Base-by-base conservation (phyloP, 257 asterid genomes). In the Capsicum baccatum region DNA sequence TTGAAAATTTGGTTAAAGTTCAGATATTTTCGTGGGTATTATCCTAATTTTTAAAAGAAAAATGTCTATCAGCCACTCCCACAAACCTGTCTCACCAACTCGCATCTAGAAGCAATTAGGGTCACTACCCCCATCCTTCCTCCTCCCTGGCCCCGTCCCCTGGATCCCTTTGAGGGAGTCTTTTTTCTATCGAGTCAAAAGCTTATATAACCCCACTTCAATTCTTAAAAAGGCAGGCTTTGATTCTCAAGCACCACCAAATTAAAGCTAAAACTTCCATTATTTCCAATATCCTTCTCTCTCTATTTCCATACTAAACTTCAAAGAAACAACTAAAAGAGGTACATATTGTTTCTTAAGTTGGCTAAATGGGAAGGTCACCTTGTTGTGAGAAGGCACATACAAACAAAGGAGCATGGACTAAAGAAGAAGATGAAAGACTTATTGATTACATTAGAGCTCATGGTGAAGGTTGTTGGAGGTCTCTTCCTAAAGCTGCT, bases 341-440 rank as follows among this genome's bases (percentile, higher is more conserved):
- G 78, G 33, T 70, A 17, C 9, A 44, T 14, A 2, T 50, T 4
- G 3, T 70, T 76, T 76, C 19, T 21, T 21, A 21, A 26, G n/a
- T 21, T 74, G 47, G 42, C 62, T 74, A 9, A 74, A 96, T 94
- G 98, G 99, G 99, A 83, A 92, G 99, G 91, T 96, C 99, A 82
- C 98, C 99, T 80, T 96, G 99, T 83, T 96, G 98, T 79, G 99
- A 96, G 89, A 94, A 94, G 84, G 99, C 97, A 48, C 98, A 94
- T 88, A 96, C 98, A 1, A 94, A 96, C 91, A 94, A 96, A 90
- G 99, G 98, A 42, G 99, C 98, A 0, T 96, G 99, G 98, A 93
- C 97, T 1, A 96, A 96, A 79, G 99, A 94, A 87, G 99, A 96
- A 91, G 99, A 95, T 67, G 97, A 95, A 44, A 90, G 98, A 3